Evolutionary conservation across 805 yeast species (phyloP), one percentile per base, ranked within the genome.

Genomic region (Candida ortonii): DNA sequence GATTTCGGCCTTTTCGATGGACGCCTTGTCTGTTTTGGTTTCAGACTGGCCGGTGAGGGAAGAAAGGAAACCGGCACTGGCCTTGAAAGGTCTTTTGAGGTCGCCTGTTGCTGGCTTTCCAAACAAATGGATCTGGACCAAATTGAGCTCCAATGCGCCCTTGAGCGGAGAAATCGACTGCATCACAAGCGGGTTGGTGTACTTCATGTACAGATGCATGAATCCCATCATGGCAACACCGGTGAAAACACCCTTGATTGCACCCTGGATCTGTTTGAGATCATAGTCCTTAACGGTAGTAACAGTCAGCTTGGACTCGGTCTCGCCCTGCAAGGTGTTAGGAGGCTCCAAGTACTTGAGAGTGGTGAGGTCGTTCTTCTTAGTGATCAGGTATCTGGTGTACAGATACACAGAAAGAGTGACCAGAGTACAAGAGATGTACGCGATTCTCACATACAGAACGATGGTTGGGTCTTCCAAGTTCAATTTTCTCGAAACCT

Each of bases 151-250:
- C 37, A 87, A 66, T 29, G 95, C 95, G 50, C 84, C 69, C 76
- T 93, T 93, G 53, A 93, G 68, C 33, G 96, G 90, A 34, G 94
- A 76, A 51, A 93, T 76, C 46, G 89, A 80, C 71, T 93, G 97
- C 88, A 90, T 84, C 50, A 93, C 79, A 60, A 93, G 76, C 41
- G 98, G 98, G 68, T 93, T 88, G 63, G 97, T 88, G 74, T 87
- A 93, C 67, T 87, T 84, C 94, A 93, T 78, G 78, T 90, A 90
- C 44, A 93, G 57, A 66, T 93, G 98, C 97, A 90, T 89, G 80
- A 90, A 84, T 16, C 83, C 95, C 89, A 93, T 89, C 95, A 93
- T 87, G 53, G 95, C 96, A 50, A 89, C 59, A 46, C 94, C 84
- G 45, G 94, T 84, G 72, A 82, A 80, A 49, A 87, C 76, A 46